phyloP scores from a whole-genome alignment of 495 filamentous ascomycete species.

The Hyaloscypha bicolor region DNA sequence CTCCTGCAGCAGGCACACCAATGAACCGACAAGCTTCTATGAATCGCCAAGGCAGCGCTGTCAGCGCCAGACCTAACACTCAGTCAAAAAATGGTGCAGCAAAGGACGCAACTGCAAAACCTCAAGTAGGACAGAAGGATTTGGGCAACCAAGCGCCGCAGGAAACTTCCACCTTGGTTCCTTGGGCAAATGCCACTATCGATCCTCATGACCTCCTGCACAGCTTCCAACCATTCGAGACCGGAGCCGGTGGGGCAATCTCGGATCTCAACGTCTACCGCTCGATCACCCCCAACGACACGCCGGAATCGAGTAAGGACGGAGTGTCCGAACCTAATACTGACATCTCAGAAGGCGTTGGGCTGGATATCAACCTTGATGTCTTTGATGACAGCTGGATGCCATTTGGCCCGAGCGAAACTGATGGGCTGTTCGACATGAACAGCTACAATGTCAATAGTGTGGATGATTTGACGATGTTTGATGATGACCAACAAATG shows the following conservation, averaged over 20 bases:
- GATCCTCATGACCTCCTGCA: conserved; percentile 49
- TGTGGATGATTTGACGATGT: conserved; percentile 30
- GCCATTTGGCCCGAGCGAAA: conserved; percentile 37
- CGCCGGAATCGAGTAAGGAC: conserved; percentile 58
- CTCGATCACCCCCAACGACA: conserved; percentile 54
- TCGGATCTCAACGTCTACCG: conserved; percentile 50
- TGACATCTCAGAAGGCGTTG: conserved; percentile 51
- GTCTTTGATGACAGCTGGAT: conserved; percentile 47
- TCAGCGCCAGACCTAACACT: conserved; percentile 34
- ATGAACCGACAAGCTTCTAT: conserved; percentile 52
- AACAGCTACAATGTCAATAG: conserved; percentile 36
- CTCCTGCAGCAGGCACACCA: conserved; percentile 38
- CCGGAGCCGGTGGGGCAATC: conserved; percentile 44
- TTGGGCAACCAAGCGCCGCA: conserved; percentile 5
- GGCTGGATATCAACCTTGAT: conserved; percentile 36
- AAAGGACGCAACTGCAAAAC: conserved; percentile 26
- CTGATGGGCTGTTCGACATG: conserved; percentile 39
- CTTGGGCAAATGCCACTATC: conserved; percentile 44
- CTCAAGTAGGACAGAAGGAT: conserved; percentile 26
- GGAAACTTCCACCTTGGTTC: conserved; percentile 33
- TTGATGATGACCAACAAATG: conserved; percentile 26
- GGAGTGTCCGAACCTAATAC: conserved; percentile 54
- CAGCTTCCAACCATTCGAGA: conserved; percentile 36
- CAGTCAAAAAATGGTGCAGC: conserved; percentile 16
- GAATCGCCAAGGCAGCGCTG: conserved; percentile 46